Base-by-base conservation (phyloP, 495 filamentous ascomycete species). In the Recurvomyces mirabilis region DNA sequence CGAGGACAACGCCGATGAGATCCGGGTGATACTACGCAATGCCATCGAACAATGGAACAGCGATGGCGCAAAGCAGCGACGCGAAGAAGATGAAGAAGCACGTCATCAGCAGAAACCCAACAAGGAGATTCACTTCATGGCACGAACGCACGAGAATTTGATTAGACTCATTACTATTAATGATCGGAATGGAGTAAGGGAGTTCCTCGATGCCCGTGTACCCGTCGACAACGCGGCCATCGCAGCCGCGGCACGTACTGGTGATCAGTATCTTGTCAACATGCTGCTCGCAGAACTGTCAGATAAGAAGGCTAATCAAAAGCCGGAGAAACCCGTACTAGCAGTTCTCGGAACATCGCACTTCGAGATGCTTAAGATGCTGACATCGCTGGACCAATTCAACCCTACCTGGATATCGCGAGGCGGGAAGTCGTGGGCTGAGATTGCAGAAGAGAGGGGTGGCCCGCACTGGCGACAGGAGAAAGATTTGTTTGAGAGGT, bases 331-430 rank as follows among this genome's bases (percentile, higher is more conserved):
- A 0, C 93, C 93, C 2, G 93, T 98, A 74, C 72, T 94, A 22
- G 86, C 86, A 26, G 86, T 91, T 1, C 94, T 98, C 43, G 91
- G 91, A 7, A 78, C 87, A 42, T 87, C 87, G 10, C 91, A 93
- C 57, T 68, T 84, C 20, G 79, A 79, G 35, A 82, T 94, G 28
- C 74, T 98, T 26, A 70, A 79, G 34, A 71, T 94, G 9, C 71
- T 98, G 4, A 68, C 95, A 1, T 76, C 78, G 43, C 83, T 89
- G 46, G 74, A 75, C 21, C 68, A 73, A 4, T 91, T 94, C 49
- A 75, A 94, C 49, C 85, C 87, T 3, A n/a, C 36, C 7, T 49
- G 42, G 26, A 84, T 81, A 5, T 72, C 77, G 9, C 75, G 78
- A 1, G 57, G 69, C 10, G 84, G 83, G 5, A 73, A 79, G 44